Conservation (phyloP, 2,329 filamentous ascomycete species). For the Shiraia bambusicola region DNA sequence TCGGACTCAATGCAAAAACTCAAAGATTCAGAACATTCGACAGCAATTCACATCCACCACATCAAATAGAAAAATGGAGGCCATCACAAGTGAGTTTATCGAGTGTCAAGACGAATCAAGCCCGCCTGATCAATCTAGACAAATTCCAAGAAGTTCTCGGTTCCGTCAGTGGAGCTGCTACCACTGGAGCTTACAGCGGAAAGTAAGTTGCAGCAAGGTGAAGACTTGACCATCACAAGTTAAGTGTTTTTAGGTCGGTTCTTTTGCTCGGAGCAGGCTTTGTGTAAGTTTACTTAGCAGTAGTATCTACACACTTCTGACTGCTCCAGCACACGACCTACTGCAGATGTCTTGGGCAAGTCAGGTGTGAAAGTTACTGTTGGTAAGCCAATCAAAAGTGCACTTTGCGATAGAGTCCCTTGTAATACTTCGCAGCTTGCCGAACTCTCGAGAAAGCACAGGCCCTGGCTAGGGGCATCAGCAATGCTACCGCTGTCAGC, state of each 20-base stretch:
- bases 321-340: slow-evolving; percentile 52
- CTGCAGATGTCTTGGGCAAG: slow-evolving; percentile 60
- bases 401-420: not conserved
- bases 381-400: slow-evolving; percentile 43
- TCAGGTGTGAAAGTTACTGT: slow-evolving; percentile 60
- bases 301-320: slow-evolving; percentile 7
- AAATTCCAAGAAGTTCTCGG: slow-evolving; percentile 38
- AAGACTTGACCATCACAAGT: slow-evolving; percentile 6
- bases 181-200: slow-evolving; percentile 25
- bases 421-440: slow-evolving; percentile 61
- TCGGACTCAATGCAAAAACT: slow-evolving; percentile 30
- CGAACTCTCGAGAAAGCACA: slow-evolving; percentile 76
- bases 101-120: slow-evolving; percentile 1
- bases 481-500: slow-evolving; percentile 69
- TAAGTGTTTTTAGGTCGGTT: slow-evolving; percentile 32
- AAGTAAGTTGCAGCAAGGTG: slow-evolving; percentile 33
- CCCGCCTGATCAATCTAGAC: slow-evolving; percentile 26
- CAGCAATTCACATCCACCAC: slow-evolving; percentile 10
- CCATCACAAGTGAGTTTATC: slow-evolving; percentile 35
- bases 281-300: slow-evolving; percentile 28
- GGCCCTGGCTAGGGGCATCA: slow-evolving; percentile 68
- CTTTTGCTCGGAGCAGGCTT: slow-evolving; percentile 45
- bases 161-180: slow-evolving; percentile 19
- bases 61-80: slow-evolving; percentile 37
- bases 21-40: slow-evolving; percentile 24